Percentiles rank a stretch among this genome's conserved stretches.
Conservation (phyloP, 164 flowering plant species). For the Vitis vinifera region DNA sequence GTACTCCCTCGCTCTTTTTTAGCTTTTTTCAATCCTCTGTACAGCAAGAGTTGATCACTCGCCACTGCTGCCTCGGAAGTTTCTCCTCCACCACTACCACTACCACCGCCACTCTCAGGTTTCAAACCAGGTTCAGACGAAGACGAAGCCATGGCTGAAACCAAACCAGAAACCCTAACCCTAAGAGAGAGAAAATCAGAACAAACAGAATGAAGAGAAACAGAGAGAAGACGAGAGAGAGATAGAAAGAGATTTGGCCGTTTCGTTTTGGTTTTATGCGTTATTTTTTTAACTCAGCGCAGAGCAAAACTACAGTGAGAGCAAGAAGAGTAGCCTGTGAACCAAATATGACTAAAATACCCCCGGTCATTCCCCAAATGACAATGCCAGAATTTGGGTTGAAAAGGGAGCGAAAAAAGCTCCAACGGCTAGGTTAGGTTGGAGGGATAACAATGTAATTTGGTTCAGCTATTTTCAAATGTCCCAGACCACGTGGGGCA, state of each 20-base stretch:
- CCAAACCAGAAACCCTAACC: constrained; percentile 8
- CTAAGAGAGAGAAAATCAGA: constrained; percentile 11
- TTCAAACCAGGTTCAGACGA: constrained; percentile 52
- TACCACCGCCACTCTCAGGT: constrained; percentile 39
- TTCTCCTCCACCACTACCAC: constrained; percentile 40
- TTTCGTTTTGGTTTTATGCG: no score
- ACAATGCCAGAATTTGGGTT: neutral
- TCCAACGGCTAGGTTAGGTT: constrained; percentile 34
- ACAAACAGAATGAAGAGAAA: neutral
- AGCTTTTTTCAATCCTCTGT: constrained; percentile 78
- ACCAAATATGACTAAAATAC: constrained; percentile 6
- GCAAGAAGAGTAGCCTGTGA: neutral
- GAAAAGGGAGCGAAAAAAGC: neutral
- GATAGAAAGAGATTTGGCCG: neutral
- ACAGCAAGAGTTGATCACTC: constrained; percentile 45
- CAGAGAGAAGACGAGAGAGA: neutral
- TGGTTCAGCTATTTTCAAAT: neutral
- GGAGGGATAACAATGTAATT: constrained; percentile 22
- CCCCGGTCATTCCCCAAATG: constrained; percentile 1
- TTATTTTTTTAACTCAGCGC: neutral
- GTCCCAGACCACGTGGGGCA: no score
- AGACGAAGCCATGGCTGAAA: constrained; percentile 51
- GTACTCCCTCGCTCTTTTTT: constrained; percentile 88
- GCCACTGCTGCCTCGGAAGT: constrained; percentile 39
- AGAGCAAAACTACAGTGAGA: constrained; percentile 14